Base-by-base conservation (phyloP, 2,329 filamentous ascomycete species). In the Xylaria multiplex region DNA sequence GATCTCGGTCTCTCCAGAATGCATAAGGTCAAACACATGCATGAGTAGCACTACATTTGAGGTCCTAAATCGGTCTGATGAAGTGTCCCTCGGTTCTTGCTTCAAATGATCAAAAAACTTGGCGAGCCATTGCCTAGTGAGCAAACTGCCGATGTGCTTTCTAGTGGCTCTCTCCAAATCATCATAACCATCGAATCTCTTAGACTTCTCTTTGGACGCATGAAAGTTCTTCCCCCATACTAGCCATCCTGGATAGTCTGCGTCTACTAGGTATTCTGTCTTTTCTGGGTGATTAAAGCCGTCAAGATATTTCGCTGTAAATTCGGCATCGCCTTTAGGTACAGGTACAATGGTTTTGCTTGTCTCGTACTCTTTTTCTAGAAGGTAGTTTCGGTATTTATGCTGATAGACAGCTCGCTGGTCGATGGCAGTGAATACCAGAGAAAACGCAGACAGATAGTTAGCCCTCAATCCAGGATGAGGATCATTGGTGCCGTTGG, bases 91-190 rank as follows among this genome's bases (percentile, higher is more conserved):
- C 2, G 96, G 95, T 78, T 98, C 95, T 79, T 98, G 96, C 81
- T 97, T 98, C 81, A 98, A 86, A 76, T 95, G 98, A 27, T 90
- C 91, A 75, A 99, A 99, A 79, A 91, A 95, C 57, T 90, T 91
- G 49, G 87, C 87, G 71, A 97, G 90, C 96, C 96, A 99, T 32
- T 93, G 87, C 55, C 89, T 89, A 66, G 92, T 93, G 68, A 99
- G 83, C 48, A 93, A 83, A 62, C 86, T 85, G 54, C 94, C 96
- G 74, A 99, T 96, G 74, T 92, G 91, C 61, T 86, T 85, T 46
- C 95, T 90, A 6, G 91, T 88, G 1, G 84, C 84, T 72, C 81
- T 88, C 78, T 99, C 96, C 0, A 92, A 82, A 14, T 92, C 89
- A 73, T 99, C 96, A 73, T 96, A 99, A 50, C 79, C 81, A 45